Evolutionary conservation across 768 basidiomycete species (phyloP).

Genomic region (Boletus reticulatus): DNA sequence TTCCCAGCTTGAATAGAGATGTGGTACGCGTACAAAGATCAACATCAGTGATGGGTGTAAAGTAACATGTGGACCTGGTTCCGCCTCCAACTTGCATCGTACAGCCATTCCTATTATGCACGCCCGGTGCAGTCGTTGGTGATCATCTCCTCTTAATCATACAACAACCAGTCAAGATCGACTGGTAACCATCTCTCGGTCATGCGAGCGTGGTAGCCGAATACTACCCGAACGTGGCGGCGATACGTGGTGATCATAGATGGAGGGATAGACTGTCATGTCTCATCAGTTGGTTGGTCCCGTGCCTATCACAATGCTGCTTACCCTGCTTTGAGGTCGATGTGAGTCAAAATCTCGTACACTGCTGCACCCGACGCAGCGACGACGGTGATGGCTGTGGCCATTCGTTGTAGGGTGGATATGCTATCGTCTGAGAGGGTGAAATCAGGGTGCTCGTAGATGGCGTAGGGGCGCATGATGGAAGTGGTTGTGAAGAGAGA

Average conservation of each 20-base stretch:
- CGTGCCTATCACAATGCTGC: neutral
- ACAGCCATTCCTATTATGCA: neutral
- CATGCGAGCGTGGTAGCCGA: neutral
- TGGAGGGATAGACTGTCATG: constrained; percentile 10
- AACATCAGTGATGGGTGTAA: constrained; percentile 6
- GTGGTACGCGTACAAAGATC: neutral
- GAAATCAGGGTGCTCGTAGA: constrained; percentile 34
- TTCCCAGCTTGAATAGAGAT: neutral
- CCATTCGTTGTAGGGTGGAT: constrained; percentile 24
- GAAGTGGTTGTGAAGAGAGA: neutral
- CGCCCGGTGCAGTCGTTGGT: neutral
- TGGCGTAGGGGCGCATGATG: constrained; percentile 32
- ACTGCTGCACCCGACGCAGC: constrained; percentile 34
- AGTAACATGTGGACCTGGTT: neutral
- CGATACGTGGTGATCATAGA: constrained; percentile 4
- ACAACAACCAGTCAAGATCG: constrained; percentile 11
- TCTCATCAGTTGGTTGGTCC: neutral
- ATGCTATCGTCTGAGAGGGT: constrained; percentile 25
- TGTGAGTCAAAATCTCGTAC: constrained; percentile 25
- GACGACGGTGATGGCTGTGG: constrained; percentile 27
- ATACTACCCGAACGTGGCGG: neutral
- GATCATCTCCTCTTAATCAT: constrained; percentile 1
- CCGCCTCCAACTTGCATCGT: neutral
- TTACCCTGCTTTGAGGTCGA: constrained; percentile 19
- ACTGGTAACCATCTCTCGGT: neutral